These are phyloP conservation scores for Fraxinus quadrangulata DNA, from an alignment of 257 asterid species.

Conservation along the genomic window DNA sequence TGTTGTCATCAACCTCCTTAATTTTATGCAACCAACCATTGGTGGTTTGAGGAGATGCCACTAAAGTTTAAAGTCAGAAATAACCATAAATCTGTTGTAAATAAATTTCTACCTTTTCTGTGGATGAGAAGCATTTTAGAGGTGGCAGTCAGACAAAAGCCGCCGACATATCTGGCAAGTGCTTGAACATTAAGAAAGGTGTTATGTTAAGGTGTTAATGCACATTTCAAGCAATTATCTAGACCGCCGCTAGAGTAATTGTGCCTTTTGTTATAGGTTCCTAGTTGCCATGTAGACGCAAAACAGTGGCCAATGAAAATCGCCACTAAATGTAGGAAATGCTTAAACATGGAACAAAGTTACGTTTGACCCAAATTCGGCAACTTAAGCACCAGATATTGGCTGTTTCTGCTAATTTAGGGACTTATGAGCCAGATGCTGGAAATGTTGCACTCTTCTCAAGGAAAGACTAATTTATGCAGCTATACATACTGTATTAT, in stretches of 20 bases:
- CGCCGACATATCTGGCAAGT: not conserved
- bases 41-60: not conserved
- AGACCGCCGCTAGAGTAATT: not conserved
- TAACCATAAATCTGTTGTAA: not conserved
- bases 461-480: not conserved
- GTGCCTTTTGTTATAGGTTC: not conserved
- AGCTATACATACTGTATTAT: not conserved
- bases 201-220: not conserved
- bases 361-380: not conserved
- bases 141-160: not conserved
- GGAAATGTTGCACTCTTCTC: not conserved
- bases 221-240: not conserved
- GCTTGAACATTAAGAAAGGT: not conserved
- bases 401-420: not conserved
- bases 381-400: not conserved
- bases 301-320: not conserved
- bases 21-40: not conserved
- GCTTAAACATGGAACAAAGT: not conserved
- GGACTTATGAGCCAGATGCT: not conserved
- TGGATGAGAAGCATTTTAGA: not conserved
- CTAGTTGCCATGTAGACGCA: not conserved
- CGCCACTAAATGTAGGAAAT: constrained; percentile 3
- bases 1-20: not conserved
- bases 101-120: not conserved
- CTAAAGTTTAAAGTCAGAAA: not conserved